phyloP scores from a whole-genome alignment of 805 yeast genomes.

The Zygotorulaspora chibaensis region DNA sequence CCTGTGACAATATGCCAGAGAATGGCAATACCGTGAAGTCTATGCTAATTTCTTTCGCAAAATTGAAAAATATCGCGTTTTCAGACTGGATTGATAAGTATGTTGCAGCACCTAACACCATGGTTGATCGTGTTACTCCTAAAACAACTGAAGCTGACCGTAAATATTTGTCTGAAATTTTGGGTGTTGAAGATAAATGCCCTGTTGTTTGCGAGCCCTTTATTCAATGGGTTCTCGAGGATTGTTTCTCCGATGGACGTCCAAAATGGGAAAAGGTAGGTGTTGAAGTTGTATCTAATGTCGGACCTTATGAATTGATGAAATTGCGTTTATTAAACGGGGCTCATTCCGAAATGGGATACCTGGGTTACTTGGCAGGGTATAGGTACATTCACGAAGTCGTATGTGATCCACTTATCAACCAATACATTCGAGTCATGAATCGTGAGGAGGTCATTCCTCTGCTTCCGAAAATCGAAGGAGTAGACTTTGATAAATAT shows the following conservation, averaged over 20 bases:
- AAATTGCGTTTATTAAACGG: conserved; percentile 10
- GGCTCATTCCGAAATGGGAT: conserved; percentile 9
- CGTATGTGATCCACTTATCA: conserved; percentile 6
- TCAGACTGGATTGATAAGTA: conserved; percentile 6
- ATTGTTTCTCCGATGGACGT: conserved; percentile 6
- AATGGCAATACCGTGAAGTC: conserved; percentile 8
- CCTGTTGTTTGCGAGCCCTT: conserved; percentile 10
- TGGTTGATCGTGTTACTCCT: conserved; percentile 14
- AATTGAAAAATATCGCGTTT: conserved; percentile 3
- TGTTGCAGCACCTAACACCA: conserved; percentile 8
- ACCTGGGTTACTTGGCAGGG: conserved; percentile 9
- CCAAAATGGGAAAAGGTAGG: conserved; percentile 9
- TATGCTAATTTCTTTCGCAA: conserved; percentile 6
- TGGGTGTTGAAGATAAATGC: conserved; percentile 8
- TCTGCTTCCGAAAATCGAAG: conserved; percentile 5
- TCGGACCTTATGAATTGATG: conserved; percentile 10
- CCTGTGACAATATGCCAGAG: conserved; percentile 11
- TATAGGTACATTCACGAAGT: conserved; percentile 9
- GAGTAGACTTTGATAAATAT: conserved; percentile 8
- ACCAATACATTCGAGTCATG: conserved; percentile 7
- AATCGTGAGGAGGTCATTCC: conserved; percentile 9
- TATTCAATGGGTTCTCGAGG: conserved; percentile 11
- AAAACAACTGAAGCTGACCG: conserved; percentile 6
- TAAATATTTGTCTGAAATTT: conserved; percentile 1
- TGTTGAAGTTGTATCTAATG: conserved; percentile 9